Base-by-base conservation (phyloP, 2,329 filamentous ascomycete species). In the Aureobasidium lini region DNA sequence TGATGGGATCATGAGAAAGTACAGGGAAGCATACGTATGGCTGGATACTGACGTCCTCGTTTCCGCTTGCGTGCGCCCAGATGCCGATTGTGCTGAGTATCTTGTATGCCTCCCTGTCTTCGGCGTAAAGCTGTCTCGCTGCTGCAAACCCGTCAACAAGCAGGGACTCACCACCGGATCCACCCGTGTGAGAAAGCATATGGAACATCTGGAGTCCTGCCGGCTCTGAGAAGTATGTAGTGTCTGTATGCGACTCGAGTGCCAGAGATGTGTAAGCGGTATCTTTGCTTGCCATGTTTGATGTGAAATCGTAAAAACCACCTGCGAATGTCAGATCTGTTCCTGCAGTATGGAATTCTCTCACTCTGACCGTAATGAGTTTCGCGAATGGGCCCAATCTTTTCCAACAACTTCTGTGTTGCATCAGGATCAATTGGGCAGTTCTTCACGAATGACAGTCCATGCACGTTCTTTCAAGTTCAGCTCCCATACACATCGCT, bases 201-300 rank as follows among this genome's bases (percentile, higher is more conserved):
- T 99, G 94, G 73, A 99, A 95, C 29, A 94, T 85, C 72, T 99
- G 94, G 36, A 99, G 81, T 9, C 93, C 90, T 2, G 89, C 86
- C 0, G 94, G 93, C 63, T 97, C 93, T 23, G 85, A 91, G 75
- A 97, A 97, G 73, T 99, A 97, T 1, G 93, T 96, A 6, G 84
- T 97, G 74, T 99, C 94, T 1, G 93, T 97, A 73, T 99, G 94
- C 0, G 89, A 87, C 18, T 85, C 84, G 2, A 99, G 82, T 1
- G 86, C 85, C 53, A 94, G 80, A 66, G 88, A 90, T 1, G 93
- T 96, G 75, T 97, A 99, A 3, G 71, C 71, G 16, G 71, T 73
- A 54, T 73, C 71, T 58, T 53, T 60, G 42, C 47, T 47, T 31
- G 90, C 87, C 28, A 96, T 81, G 72, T 96, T 89, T 5, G 92